Conservation (phyloP, 2,329 filamentous ascomycete species). For the Helotiales sp. region DNA sequence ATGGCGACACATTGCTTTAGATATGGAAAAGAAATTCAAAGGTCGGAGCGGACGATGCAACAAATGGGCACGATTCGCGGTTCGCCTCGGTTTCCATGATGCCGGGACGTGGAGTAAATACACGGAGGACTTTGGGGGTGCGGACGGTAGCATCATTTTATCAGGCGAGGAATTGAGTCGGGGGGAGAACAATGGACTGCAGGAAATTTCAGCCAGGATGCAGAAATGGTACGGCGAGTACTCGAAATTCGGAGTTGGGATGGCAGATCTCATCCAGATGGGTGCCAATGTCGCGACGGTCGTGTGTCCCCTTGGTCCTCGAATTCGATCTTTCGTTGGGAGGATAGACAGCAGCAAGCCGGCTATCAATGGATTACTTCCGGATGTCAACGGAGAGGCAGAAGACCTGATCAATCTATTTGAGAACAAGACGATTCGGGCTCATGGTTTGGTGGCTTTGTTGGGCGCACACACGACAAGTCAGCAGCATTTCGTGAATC, state of each 20-base stretch:
- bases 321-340: slow-evolving; percentile 56
- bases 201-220: slow-evolving; percentile 49
- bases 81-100: slow-evolving; percentile 56
- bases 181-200: slow-evolving; percentile 54
- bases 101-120: slow-evolving; percentile 51
- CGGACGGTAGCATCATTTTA: slow-evolving; percentile 54
- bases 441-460: slow-evolving; percentile 58
- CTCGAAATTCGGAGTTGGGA: slow-evolving; percentile 49
- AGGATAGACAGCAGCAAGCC: slow-evolving; percentile 51
- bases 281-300: slow-evolving; percentile 42
- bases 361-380: slow-evolving; percentile 51
- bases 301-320: slow-evolving; percentile 57
- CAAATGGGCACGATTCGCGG: slow-evolving; percentile 49
- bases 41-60: slow-evolving; percentile 44
- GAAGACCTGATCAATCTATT: slow-evolving; percentile 46
- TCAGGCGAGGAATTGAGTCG: slow-evolving; percentile 44
- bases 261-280: slow-evolving; percentile 61
- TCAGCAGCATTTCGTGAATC: slow-evolving; percentile 53
- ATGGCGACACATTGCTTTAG: slow-evolving; percentile 25
- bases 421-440: slow-evolving; percentile 57
- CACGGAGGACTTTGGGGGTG: slow-evolving; percentile 45
- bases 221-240: slow-evolving; percentile 43
- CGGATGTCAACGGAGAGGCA: slow-evolving; percentile 48
- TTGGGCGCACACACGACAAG: slow-evolving; percentile 58
- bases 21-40: slow-evolving; percentile 23